These are phyloP conservation scores for Calocybe cyanea DNA, from an alignment of 768 basidiomycete genomes.

Conservation along the genomic window DNA sequence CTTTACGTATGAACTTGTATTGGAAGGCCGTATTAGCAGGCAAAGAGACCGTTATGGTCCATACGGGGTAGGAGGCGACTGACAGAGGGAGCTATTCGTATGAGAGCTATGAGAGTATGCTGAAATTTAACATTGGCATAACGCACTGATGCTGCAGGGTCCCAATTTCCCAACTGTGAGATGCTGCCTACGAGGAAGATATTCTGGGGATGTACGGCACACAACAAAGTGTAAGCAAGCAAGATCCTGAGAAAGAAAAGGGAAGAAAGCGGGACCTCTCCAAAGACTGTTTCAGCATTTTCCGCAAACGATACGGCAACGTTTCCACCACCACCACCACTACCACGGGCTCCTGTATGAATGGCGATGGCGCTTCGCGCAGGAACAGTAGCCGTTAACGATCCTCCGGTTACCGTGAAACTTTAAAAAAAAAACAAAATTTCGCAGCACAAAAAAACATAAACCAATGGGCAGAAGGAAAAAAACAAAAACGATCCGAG, in stretches of 20 bases:
- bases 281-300: constrained; percentile 52
- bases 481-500: neutral
- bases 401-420: constrained; percentile 45
- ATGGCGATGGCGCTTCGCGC: constrained; percentile 54
- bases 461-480: too few relatives aligned
- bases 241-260: too few relatives aligned
- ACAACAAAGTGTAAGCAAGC: neutral
- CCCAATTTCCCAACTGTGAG: constrained; percentile 52
- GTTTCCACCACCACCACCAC: constrained; percentile 18
- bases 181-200: constrained; percentile 58
- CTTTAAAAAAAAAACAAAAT: constrained; percentile 23
- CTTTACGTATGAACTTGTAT: constrained; percentile 62
- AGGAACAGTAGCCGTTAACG: constrained; percentile 45
- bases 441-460: too few relatives aligned
- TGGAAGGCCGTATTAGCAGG: constrained; percentile 47
- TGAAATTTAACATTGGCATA: neutral
- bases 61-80: constrained; percentile 48
- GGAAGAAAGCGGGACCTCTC: constrained; percentile 37
- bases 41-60: constrained; percentile 47
- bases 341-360: constrained; percentile 41
- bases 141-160: constrained; percentile 41
- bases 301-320: constrained; percentile 49
- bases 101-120: neutral
- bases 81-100: constrained; percentile 47
- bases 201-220: constrained; percentile 35